These are phyloP conservation scores for Cladobotryum protrusum DNA, from an alignment of 2,329 filamentous ascomycete genomes.

Conservation along the genomic window DNA sequence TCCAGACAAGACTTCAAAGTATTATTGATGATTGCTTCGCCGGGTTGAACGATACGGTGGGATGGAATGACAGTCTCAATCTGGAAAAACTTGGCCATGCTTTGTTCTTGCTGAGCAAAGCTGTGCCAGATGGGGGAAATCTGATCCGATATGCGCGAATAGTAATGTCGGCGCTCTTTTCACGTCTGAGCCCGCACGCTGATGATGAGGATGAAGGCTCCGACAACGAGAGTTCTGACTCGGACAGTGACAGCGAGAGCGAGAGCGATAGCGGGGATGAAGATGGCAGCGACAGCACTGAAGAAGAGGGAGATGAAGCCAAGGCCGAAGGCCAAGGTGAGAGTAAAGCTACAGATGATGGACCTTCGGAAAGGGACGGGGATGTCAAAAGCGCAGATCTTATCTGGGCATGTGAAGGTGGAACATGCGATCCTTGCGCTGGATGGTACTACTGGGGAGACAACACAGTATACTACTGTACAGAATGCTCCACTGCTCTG, in stretches of 20 bases:
- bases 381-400: conserved; percentile 5
- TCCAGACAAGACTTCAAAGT: conserved; percentile 17
- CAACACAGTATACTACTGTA: conserved; percentile 15
- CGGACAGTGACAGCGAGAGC: not conserved
- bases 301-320: not conserved
- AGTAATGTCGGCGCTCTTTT: conserved; percentile 21
- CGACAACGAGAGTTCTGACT: too few species aligned
- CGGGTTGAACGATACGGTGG: conserved; percentile 16
- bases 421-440: conserved; percentile 11
- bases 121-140: conserved; percentile 9
- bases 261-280: conserved; percentile 3
- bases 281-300: too few species aligned
- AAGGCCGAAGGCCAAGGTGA: not conserved
- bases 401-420: conserved; percentile 12
- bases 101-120: conserved; percentile 14
- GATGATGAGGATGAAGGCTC: not conserved
- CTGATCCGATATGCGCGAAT: conserved; percentile 17
- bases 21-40: conserved; percentile 16
- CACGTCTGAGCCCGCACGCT: conserved; percentile 3
- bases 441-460: conserved; percentile 16
- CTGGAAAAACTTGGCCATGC: conserved; percentile 14
- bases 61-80: conserved; percentile 20
- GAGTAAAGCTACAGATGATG: not conserved
- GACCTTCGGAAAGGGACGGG: conserved; percentile 3
- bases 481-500: conserved; percentile 15